A percentile compares a stretch with the other conserved stretches of the same genome.
phyloP scores from a whole-genome alignment of 345 rosid species.

The Lumnitzera racemosa region DNA sequence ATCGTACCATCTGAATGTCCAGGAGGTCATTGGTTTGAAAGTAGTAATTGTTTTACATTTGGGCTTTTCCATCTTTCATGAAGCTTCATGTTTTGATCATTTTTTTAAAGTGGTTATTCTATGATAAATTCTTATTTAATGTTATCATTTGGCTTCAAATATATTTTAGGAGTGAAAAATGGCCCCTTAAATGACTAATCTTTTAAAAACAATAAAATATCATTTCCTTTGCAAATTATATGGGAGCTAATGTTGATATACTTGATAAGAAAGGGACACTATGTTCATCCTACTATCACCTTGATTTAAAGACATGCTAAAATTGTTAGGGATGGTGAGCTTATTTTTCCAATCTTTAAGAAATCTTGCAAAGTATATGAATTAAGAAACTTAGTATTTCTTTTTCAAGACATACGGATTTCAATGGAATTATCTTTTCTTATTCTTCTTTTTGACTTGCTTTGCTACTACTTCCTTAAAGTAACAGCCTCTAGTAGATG shows the following conservation, averaged over 20 bases:
- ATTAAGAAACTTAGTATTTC: not conserved
- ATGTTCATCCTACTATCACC: constrained; percentile 16
- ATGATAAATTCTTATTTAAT: too few relatives aligned
- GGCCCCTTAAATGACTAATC: too few relatives aligned
- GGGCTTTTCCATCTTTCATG: not conserved
- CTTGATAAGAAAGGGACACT: not conserved
- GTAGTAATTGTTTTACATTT: too few relatives aligned
- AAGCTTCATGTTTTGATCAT: not conserved
- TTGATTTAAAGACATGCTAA: constrained; percentile 59
- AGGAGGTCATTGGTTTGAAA: not conserved
- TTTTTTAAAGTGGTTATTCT: too few relatives aligned
- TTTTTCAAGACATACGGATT: not conserved
- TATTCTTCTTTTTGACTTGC: not conserved
- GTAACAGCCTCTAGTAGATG: constrained; percentile 57
- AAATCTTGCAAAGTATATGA: constrained; percentile 56
- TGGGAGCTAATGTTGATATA: too few relatives aligned
- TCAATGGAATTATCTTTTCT: not conserved
- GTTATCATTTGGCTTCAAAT: too few relatives aligned
- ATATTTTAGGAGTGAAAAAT: too few relatives aligned
- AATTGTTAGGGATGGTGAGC: constrained; percentile 52
- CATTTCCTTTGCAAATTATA: too few relatives aligned
- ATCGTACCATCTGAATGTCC: not conserved
- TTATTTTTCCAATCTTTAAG: constrained; percentile 48
- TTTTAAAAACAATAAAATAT: too few relatives aligned
- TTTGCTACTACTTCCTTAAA: constrained; percentile 11